phyloP scores from a whole-genome alignment of 1,284 basidiomycete genomes.

The Ceratobasidium sp. region DNA sequence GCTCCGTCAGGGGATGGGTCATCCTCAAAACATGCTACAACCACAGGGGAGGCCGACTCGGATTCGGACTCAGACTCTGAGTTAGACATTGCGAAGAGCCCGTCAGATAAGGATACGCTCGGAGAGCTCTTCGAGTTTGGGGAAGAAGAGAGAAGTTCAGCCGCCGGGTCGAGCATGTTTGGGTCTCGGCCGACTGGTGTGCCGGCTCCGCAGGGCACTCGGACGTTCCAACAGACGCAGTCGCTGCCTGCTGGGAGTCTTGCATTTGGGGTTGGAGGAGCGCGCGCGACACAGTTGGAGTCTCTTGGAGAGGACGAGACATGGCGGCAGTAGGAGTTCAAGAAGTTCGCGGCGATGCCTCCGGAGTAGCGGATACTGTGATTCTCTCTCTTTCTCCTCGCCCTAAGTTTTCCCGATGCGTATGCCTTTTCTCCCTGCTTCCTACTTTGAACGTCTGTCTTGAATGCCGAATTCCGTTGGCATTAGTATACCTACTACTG shows the following conservation, averaged over 20 bases:
- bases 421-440: background rate
- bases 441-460: background rate
- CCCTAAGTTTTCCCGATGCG: background rate
- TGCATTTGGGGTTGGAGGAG: conserved; percentile 7
- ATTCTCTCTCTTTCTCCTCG: background rate
- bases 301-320: conserved; percentile 31
- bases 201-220: background rate
- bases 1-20: conserved; percentile 1
- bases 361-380: conserved; percentile 24
- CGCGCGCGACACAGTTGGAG: conserved; percentile 15
- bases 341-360: conserved; percentile 14
- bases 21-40: background rate
- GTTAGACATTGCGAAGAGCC: conserved; percentile 8
- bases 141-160: conserved; percentile 26
- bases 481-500: conserved; percentile 18
- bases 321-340: conserved; percentile 38
- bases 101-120: background rate
- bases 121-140: conserved; percentile 37
- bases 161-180: conserved; percentile 28
- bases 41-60: background rate
- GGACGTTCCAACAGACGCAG: conserved; percentile 33
- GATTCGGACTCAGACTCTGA: conserved; percentile 39
- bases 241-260: conserved; percentile 39
- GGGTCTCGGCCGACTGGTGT: conserved; percentile 7
- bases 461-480: conserved; percentile 2